These are phyloP conservation scores for Porcisia hertigi DNA, from an alignment of 208 protist genomes.

Conservation along the genomic window DNA sequence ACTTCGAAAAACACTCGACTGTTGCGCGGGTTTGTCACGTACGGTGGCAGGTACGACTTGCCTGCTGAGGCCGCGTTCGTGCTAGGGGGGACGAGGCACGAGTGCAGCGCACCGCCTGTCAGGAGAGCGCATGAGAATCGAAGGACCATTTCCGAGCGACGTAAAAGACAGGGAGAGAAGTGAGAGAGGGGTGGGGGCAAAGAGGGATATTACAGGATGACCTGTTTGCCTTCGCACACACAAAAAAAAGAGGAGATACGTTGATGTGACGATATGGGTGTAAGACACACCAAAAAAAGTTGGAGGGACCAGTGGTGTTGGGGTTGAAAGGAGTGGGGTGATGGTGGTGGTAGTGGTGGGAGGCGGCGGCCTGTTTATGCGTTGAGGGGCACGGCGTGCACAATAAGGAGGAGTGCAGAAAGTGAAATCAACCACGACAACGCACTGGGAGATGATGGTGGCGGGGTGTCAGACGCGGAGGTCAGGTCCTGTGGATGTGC, in stretches of 20 bases:
- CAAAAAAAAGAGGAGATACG: too few species aligned
- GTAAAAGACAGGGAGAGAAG: not conserved
- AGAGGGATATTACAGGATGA: not conserved
- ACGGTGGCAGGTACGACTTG: conserved; percentile 53
- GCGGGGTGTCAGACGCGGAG: not conserved
- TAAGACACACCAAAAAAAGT: not conserved
- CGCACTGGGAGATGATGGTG: not conserved
- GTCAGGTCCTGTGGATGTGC: too few species aligned
- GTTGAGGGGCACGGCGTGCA: not conserved
- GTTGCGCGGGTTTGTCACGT: conserved; percentile 67
- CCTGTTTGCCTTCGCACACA: too few species aligned
- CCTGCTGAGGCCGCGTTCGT: conserved; percentile 27
- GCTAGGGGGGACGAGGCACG: conserved; percentile 16
- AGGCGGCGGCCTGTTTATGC: not conserved
- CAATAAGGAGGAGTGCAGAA: not conserved
- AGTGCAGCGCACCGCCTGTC: conserved; percentile 40
- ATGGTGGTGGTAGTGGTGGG: not conserved
- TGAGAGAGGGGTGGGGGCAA: not conserved
- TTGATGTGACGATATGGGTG: not conserved
- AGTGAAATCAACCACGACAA: not conserved
- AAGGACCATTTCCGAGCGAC: conserved; percentile 36
- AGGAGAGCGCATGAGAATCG: conserved; percentile 52
- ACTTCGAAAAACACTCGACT: conserved; percentile 89
- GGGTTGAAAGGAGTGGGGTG: too few species aligned
- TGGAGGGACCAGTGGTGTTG: not conserved